Evolutionary conservation across 2,329 filamentous ascomycete genomes (phyloP), one percentile per base, ranked within the genome.

Genomic region (Fusarium sp.): DNA sequence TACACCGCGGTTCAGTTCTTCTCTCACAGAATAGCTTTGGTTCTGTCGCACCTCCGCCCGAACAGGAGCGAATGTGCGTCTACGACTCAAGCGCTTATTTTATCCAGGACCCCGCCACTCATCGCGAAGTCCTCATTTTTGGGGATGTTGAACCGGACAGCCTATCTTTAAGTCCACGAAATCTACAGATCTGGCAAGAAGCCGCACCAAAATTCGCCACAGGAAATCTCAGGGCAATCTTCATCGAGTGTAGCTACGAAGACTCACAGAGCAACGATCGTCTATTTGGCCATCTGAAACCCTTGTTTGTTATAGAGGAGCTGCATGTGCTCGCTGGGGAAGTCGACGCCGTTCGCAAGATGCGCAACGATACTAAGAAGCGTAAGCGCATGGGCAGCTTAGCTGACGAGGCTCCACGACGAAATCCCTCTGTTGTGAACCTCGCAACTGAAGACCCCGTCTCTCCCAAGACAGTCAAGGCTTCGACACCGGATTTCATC

Each of bases 191-290:
- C 15, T 99, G 96, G 96, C 86, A 88, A 68, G 92, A 96, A 74
- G 95, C 95, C 0, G 95, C 94, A 0, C 91, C 91, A 10, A 97
- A 96, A 76, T 89, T 99, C 25, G 91, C 84, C 0, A 81, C 84
- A 0, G 92, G 93, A 2, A 83, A 85, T 6, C 84, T 99, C 1
- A 86, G 85, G 0, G 95, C 91, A 13, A 91, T 99, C 14, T 95
- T 98, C 75, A 96, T 99, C 71, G 96, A 99, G 82, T 98, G 95
- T 78, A 97, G 93, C 65, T 99, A 95, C 77, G 92, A 93, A 64
- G 91, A 97, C 77, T 87, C 87, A 9, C 91, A 94, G 73, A 85
- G 88, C 22, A 90, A 96, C 62, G 89, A 91, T 49, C 87, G 90
- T 1, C 84, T 99, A 0, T 99, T 94, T 69, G 96, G 96, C 0